Base-by-base conservation (phyloP, 805 yeast genomes). In the Nakazawaea laoshanensis region DNA sequence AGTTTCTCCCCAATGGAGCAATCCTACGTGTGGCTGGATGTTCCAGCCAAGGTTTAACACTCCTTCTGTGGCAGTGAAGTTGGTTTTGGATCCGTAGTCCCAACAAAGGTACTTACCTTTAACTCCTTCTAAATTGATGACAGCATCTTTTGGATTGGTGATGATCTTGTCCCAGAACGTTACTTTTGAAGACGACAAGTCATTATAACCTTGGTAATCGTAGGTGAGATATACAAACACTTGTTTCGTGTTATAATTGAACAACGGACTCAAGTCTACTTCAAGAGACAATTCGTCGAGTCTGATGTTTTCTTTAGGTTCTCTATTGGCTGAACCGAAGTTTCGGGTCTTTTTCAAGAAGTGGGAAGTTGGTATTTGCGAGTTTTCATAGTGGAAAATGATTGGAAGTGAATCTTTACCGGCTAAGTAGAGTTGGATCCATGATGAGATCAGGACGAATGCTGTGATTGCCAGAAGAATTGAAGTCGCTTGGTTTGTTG, bases 221-320 rank as follows among this genome's bases (percentile, higher is more conserved):
- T 94, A 95, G 3, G 94, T 83, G 41, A 92, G 63, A 48, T 89
- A 92, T 4, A 80, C 83, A 48, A 92, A 89, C n/a, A 89, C 76
- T 56, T 89, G 97, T 52, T 89, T 89, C 9, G 98, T 92, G 58
- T 89, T 92, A 96, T 96, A 89, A 55, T 82, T 87, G 69, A 88
- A 88, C 33, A 92, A 65, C 2, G 85, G 77, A 2, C 83, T 52
- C 40, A 89, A 63, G 55, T 89, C 96, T 1, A 72, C 63, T 5
- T 73, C 74, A 29, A 92, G 59, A 51, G 85, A 94, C 48, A 92
- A 87, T 9, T 59, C 58, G 13, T 27, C 32, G 24, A 87, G 53
- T 45, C 68, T 72, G 37, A 81, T 65, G 51, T 85, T 85, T 49
- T 88, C 95, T 58, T 80, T 87, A 32, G 83, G 77, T 42, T 65